Evolutionary conservation across 169 alveolate species (phyloP).

Genomic region (Cryptosporidium sp.): DNA sequence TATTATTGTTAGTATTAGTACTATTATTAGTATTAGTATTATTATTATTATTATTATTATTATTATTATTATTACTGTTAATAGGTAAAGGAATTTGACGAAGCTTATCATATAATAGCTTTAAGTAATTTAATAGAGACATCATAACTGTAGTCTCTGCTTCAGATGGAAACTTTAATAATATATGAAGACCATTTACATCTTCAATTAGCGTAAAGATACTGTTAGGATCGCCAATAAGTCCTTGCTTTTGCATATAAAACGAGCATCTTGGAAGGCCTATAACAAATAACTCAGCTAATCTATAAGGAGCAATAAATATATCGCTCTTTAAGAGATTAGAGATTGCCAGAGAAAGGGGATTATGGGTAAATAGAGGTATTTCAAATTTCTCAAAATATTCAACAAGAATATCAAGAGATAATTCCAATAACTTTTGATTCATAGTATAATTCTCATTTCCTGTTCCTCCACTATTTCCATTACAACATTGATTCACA

Average conservation of each 20-base stretch:
- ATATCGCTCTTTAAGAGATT: conserved; percentile 27
- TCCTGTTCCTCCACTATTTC: not conserved
- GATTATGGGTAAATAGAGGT: conserved; percentile 41
- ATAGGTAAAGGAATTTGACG: conserved; percentile 54
- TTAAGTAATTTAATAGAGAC: conserved; percentile 48
- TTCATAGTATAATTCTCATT: not conserved
- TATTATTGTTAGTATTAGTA: too few species aligned
- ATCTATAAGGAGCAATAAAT: conserved; percentile 66
- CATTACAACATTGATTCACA: not conserved
- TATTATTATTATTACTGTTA: not conserved
- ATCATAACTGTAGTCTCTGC: conserved; percentile 46
- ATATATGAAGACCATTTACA: conserved; percentile 17
- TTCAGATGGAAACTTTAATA: conserved; percentile 55
- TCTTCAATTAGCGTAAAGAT: conserved; percentile 31
- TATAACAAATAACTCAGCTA: conserved; percentile 72
- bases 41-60: not conserved
- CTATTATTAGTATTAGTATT: too few species aligned
- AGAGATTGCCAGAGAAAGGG: conserved; percentile 35
- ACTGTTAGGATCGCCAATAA: conserved; percentile 31
- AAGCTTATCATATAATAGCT: conserved; percentile 57
- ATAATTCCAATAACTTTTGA: conserved; percentile 35
- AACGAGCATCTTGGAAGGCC: conserved; percentile 69
- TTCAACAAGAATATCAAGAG: conserved; percentile 41
- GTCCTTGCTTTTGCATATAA: conserved; percentile 74
- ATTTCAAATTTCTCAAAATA: conserved; percentile 70